A percentile compares a stretch with the other conserved stretches of the same genome.
phyloP scores from a whole-genome alignment of 306 rosid genomes.

The Ammopiptanthus mongolicus region DNA sequence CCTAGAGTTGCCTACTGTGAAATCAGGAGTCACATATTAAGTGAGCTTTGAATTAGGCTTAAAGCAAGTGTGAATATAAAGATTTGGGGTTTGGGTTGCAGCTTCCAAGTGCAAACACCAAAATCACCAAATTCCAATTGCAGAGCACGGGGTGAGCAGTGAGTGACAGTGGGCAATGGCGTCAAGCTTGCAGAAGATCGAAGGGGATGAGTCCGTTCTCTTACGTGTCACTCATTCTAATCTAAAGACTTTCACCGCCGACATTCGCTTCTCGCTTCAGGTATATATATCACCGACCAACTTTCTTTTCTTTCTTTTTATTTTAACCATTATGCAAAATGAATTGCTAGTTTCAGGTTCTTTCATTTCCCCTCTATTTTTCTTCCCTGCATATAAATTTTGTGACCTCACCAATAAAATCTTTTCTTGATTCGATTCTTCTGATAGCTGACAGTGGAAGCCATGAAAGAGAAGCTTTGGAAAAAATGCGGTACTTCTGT shows the following conservation, averaged over 20 bases:
- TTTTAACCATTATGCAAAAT: background rate
- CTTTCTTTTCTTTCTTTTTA: background rate
- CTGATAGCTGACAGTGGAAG: conserved; percentile 54
- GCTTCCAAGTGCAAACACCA: no score
- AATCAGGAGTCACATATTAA: no score
- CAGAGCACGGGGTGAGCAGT: background rate
- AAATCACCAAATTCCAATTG: background rate
- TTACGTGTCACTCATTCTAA: conserved; percentile 71
- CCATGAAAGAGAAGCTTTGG: conserved; percentile 79
- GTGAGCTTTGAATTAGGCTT: no score
- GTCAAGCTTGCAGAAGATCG: conserved; percentile 50
- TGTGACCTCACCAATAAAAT: background rate
- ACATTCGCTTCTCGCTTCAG: conserved; percentile 71
- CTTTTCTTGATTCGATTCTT: background rate
- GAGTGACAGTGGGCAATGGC: conserved; percentile 35
- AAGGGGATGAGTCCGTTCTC: conserved; percentile 57
- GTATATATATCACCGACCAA: conserved; percentile 21
- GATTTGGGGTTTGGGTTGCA: no score
- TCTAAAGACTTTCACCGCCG: conserved; percentile 63
- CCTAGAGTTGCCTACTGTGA: no score
- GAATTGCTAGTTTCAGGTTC: background rate
- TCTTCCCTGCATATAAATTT: background rate
- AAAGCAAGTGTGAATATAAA: no score
- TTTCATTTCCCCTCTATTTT: background rate
- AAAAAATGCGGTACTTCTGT: conserved; percentile 76